Evolutionary conservation across 164 flowering plant species (phyloP), one percentile per base, ranked within the genome.

Genomic region (Vitis riparia): DNA sequence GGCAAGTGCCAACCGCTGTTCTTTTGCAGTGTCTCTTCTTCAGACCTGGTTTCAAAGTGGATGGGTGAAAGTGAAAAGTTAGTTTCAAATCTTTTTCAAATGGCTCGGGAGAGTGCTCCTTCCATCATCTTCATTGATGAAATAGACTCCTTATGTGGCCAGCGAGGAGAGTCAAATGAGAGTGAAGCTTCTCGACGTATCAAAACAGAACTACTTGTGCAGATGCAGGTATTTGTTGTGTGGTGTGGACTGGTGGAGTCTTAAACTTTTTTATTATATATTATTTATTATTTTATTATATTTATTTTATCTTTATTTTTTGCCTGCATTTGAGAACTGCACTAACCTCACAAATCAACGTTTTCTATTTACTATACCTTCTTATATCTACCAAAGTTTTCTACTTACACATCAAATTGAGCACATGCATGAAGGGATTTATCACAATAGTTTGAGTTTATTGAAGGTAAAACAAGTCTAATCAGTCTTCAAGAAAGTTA

Each of bases 1-100:
- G 70, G 73, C 70, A 69, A 72, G 69, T 67, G 79, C 68, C 60
- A 30, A 58, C 32, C 76, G 72, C 65, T 76, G 50, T 71, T 68
- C n/a, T 69, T 60, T 53, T 80, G 67, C 81, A 96, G 99, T 77
- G 65, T 96, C 76, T 96, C 99, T 55, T 96, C 98, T 27, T 96
- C 99, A 49, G 98, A 96, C 70, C 78, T 96, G 73, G 99, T 95
- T 27, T 95, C 99, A 56, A 95, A 95, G 85, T 95, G 99, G 99
- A 91, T 95, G 99, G 99, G 98, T 65, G 98, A 95, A 84, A 95
- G 98, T 86, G 99, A 95, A 83, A 95, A 93, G 84, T 82, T 95
- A 72, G 98, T 95, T 69, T 89, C 99, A 30, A 93, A 89, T 74
- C 97, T 95, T 69, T 95, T 95, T 70, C 88, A 93, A 75, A 93